phyloP scores from a whole-genome alignment of 345 rosid species.

The Punica granatum region DNA sequence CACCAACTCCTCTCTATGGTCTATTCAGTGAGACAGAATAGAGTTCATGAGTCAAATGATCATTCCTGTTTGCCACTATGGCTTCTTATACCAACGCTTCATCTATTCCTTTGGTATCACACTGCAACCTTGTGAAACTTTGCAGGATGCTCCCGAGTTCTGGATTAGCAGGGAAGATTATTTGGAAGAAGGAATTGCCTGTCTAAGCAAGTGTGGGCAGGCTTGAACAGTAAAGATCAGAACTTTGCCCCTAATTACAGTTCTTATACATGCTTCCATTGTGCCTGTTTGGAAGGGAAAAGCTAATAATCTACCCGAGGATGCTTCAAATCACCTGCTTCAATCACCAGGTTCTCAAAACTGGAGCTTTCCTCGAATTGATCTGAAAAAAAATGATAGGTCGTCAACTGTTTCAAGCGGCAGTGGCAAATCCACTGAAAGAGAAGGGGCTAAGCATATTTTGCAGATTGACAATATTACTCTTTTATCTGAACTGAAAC shows the following conservation, averaged over 20 bases:
- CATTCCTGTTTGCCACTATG: background rate
- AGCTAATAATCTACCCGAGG: background rate
- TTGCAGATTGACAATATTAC: background rate
- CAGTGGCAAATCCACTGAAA: background rate
- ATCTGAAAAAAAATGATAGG: background rate
- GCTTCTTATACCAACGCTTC: background rate
- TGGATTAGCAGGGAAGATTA: conserved; percentile 95
- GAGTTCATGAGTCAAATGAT: background rate
- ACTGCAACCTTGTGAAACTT: background rate
- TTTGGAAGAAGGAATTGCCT: conserved; percentile 73
- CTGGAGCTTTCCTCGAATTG: background rate
- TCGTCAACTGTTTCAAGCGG: background rate
- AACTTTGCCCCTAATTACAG: background rate
- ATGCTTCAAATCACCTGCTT: background rate
- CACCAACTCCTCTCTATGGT: background rate
- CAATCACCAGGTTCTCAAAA: background rate
- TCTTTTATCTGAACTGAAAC: background rate
- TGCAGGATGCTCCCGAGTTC: conserved; percentile 95
- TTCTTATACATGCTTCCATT: background rate
- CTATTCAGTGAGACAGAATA: background rate
- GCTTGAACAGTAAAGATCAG: conserved; percentile 17
- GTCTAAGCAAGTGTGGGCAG: conserved; percentile 72
- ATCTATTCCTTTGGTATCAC: too few relatives aligned
- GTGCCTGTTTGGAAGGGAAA: background rate
- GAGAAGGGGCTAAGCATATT: background rate